Evolutionary conservation across 2,329 filamentous ascomycete species (phyloP).

Genomic region (Colletotrichum navitas): DNA sequence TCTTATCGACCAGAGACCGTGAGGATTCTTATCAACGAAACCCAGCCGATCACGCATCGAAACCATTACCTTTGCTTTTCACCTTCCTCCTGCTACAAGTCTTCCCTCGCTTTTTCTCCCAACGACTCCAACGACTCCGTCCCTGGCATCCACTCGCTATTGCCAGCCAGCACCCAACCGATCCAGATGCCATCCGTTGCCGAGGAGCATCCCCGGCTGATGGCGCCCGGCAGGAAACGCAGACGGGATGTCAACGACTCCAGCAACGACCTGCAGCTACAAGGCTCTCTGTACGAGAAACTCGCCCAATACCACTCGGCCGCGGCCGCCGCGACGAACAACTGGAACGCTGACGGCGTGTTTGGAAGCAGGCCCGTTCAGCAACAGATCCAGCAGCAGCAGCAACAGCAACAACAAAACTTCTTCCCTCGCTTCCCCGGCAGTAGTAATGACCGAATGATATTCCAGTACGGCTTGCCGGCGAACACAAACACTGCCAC

Average conservation of each 20-base stretch:
- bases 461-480: constrained; percentile 29
- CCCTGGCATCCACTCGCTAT: not conserved
- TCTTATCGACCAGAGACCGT: constrained; percentile 1
- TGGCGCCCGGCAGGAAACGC: constrained; percentile 38
- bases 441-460: constrained; percentile 21
- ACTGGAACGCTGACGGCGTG: constrained; percentile 39
- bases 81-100: constrained; percentile 1
- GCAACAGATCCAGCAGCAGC: constrained; percentile 36
- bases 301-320: constrained; percentile 41
- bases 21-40: constrained; percentile 18
- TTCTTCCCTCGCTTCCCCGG: constrained; percentile 24
- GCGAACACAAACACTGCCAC: not conserved
- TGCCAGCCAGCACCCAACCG: not conserved
- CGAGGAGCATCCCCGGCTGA: constrained; percentile 40
- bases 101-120: not conserved
- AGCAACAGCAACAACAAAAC: constrained; percentile 22
- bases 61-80: not conserved
- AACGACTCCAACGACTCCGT: not conserved
- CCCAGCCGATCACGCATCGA: constrained; percentile 1
- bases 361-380: constrained; percentile 40
- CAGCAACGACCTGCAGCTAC: constrained; percentile 33
- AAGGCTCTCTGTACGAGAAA: constrained; percentile 41
- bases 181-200: constrained; percentile 41
- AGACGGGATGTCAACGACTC: constrained; percentile 42
- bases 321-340: constrained; percentile 16